Evolutionary conservation across 2,329 filamentous ascomycete genomes (phyloP).

Genomic region (Aspergillus fijiensis): DNA sequence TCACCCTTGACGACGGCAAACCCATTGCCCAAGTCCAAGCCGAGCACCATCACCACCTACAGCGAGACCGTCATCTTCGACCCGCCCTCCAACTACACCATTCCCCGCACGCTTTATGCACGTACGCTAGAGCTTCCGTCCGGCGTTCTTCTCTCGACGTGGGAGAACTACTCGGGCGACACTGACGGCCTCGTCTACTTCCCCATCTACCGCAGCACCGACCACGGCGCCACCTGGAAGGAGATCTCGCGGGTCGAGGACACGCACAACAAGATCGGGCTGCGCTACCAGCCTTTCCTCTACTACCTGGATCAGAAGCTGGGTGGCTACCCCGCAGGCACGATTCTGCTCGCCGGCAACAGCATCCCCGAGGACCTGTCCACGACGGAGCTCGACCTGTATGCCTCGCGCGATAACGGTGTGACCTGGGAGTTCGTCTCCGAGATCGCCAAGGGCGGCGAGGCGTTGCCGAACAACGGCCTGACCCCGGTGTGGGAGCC

Average conservation of each 20-base stretch:
- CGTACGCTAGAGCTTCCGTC: slow-evolving; percentile 49
- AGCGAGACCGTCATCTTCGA: slow-evolving; percentile 42
- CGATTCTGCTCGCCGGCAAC: slow-evolving; percentile 62
- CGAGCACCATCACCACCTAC: slow-evolving; percentile 24
- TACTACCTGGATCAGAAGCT: slow-evolving; percentile 62
- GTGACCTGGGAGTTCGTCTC: slow-evolving; percentile 66
- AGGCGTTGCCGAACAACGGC: slow-evolving; percentile 62
- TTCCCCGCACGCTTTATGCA: slow-evolving; percentile 53
- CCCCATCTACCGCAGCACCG: slow-evolving; percentile 52
- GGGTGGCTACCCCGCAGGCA: slow-evolving; percentile 61
- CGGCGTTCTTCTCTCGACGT: slow-evolving; percentile 52
- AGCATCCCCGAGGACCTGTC: slow-evolving; percentile 56
- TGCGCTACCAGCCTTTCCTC: slow-evolving; percentile 68
- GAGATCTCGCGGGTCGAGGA: slow-evolving; percentile 64
- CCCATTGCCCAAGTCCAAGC: background rate
- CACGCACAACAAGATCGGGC: slow-evolving; percentile 62
- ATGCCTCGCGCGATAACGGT: slow-evolving; percentile 62
- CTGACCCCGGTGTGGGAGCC: slow-evolving; percentile 72
- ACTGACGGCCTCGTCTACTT: slow-evolving; percentile 54
- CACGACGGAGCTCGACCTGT: slow-evolving; percentile 67
- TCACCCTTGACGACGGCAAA: background rate
- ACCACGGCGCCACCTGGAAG: slow-evolving; percentile 61
- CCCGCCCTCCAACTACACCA: slow-evolving; percentile 46
- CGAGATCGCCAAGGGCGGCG: slow-evolving; percentile 64
- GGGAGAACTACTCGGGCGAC: slow-evolving; percentile 57